phyloP scores from a whole-genome alignment of 2,329 filamentous ascomycete species.

The Fusarium sp. region DNA sequence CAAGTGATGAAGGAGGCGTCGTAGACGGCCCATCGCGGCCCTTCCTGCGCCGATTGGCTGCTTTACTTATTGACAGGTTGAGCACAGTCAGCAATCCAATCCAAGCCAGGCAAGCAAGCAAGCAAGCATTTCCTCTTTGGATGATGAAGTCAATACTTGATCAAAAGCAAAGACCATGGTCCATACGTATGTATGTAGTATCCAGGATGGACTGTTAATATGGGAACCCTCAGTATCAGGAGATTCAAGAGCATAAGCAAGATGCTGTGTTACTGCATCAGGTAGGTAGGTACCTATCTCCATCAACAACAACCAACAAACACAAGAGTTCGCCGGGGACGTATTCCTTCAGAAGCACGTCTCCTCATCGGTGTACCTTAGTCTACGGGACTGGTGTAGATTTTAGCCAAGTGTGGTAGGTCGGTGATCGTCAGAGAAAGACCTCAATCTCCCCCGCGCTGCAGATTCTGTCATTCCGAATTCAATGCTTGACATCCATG shows the following conservation, averaged over 20 bases:
- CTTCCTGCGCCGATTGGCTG: constrained; percentile 21
- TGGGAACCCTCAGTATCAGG: background rate
- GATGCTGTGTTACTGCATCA: background rate
- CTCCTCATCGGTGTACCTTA: background rate
- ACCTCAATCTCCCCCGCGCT: constrained; percentile 15
- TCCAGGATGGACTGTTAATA: background rate
- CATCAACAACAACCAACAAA: background rate
- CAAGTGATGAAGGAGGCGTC: background rate
- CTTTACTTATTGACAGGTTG: background rate
- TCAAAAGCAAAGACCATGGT: background rate
- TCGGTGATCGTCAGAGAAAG: constrained; percentile 6
- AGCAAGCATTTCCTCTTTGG: constrained; percentile 7
- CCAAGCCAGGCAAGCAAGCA: background rate
- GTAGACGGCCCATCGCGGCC: background rate
- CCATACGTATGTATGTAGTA: background rate
- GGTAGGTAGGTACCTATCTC: background rate
- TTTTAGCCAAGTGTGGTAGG: constrained; percentile 12
- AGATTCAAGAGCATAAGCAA: background rate
- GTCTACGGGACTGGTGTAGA: background rate
- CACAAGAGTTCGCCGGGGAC: background rate
- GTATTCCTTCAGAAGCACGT: constrained; percentile 11
- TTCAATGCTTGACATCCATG: constrained; percentile 7
- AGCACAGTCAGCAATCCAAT: background rate
- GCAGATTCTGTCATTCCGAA: constrained; percentile 5
- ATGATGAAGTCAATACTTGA: background rate